Base-by-base conservation (phyloP, 306 rosid species). In the Begonia loranthoides region DNA sequence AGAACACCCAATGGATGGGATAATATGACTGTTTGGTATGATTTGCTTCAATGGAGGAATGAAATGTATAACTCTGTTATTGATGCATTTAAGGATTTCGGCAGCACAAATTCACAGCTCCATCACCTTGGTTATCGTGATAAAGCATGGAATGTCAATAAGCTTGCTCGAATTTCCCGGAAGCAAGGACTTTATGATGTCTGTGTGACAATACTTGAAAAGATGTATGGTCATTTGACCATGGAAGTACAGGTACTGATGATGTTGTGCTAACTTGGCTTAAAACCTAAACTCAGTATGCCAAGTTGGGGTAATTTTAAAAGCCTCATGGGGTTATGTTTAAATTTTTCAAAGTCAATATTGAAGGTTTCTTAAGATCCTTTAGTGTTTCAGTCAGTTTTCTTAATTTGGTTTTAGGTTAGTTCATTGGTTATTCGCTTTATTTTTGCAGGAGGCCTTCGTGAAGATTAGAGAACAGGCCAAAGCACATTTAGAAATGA, bases 81-180 rank as follows among this genome's bases (percentile, higher is more conserved):
- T 33, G 99, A 92, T 4, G 99, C 96, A 52, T 92, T 92, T 78
- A 92, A 92, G 71, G 99, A 92, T 81, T 79, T 80, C 49, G 58
- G 66, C 24, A 13, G 71, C 59, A 76, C 96, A 51, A 87, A 92
- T 73, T 60, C 86, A 22, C 77, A 81, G 46, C 95, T 90, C 67
- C 99, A 92, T 80, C 96, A 83, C 73, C 99, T 92, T 73, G 99
- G 99, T 60, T 86, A 69, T 76, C 99, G 96, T 67, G 99, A 92
- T 76, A 92, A 87, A 79, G 99, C 99, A 34, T 92, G 99, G 99
- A 92, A 79, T 57, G 99, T 92, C 58, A 92, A 92, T 71, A 83
- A 83, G 73, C 99, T 92, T 59, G 99, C 99, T 64, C 94, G 73
- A 64, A 78, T 92, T 67, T 88, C 94, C 66, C 87, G 94, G 53